Evolutionary conservation across 2,329 filamentous ascomycete genomes (phyloP).

Genomic region (Diaporthe ilicicola): DNA sequence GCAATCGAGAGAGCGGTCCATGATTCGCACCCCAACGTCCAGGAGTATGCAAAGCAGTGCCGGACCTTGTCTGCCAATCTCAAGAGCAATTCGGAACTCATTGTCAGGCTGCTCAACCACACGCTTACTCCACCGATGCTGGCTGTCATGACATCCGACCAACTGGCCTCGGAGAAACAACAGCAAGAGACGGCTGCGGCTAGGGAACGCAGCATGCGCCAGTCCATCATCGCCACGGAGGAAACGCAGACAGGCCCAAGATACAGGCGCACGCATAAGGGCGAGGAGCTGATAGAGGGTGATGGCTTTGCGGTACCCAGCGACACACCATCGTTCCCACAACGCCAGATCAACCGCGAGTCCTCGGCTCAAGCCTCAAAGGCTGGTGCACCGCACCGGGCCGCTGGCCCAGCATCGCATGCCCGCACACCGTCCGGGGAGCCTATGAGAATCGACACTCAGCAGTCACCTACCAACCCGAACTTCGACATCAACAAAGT

Average conservation of each 20-base stretch:
- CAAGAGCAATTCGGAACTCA: slow-evolving; percentile 84
- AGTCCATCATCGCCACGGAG: slow-evolving; percentile 83
- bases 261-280: slow-evolving; percentile 91
- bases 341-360: slow-evolving; percentile 46
- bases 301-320: slow-evolving; percentile 58
- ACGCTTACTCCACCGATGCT: slow-evolving; percentile 78
- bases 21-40: slow-evolving; percentile 61
- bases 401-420: slow-evolving; percentile 21
- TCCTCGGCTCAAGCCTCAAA: slow-evolving; percentile 29
- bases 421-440: slow-evolving; percentile 33
- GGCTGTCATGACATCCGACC: slow-evolving; percentile 87
- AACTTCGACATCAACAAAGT: slow-evolving; percentile 88
- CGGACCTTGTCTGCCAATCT: slow-evolving; percentile 85
- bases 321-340: slow-evolving; percentile 48
- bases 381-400: slow-evolving; percentile 2
- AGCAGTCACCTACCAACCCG: slow-evolving; percentile 60
- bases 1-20: slow-evolving; percentile 80
- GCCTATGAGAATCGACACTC: slow-evolving; percentile 55
- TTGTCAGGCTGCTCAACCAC: slow-evolving; percentile 77
- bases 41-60: slow-evolving; percentile 69
- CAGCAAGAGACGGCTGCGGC: slow-evolving; percentile 80
- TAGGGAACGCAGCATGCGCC: slow-evolving; percentile 81
- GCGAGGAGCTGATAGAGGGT: slow-evolving; percentile 87
- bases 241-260: slow-evolving; percentile 71
- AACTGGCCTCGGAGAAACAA: slow-evolving; percentile 91